Evolutionary conservation across 1,139 yeast species (phyloP), one percentile per base, ranked within the genome.

Genomic region (Candida albicans): DNA sequence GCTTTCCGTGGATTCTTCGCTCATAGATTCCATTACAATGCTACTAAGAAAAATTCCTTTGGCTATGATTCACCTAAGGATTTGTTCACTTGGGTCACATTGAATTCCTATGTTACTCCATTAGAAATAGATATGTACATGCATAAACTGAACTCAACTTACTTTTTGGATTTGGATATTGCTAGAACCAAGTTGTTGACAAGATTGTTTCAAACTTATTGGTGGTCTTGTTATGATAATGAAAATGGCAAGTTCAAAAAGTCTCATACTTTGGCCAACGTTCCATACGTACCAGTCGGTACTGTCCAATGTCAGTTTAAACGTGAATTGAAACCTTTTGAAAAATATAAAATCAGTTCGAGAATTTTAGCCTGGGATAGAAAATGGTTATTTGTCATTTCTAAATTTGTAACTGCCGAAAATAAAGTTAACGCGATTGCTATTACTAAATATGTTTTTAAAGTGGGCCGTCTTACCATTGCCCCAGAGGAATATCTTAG

Each of bases 61-160:
- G 75, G 73, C 4, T 45, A 52, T 28, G 48, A 52, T 13, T 55
- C 57, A 2, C 59, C 53, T 49, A 47, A 59, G 30, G 69, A 66
- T 38, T 50, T 77, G 35, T 83, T 83, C 62, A 67, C 70, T 29
- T 70, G 77, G 45, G 62, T 73, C 1, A 58, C 64, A 6, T 72
- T 76, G 55, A 52, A 62, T 12, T 76, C 89, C 0, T 82, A 81
- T 50, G 88, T 87, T 29, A 83, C 93, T 1, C 81, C 87, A 8
- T 67, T 87, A 56, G 97, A 91, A 60, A 79, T 88, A 55, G 98
- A 91, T 63, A 77, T 87, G 71, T 88, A 88, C 58, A 57, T 89
- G 43, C 98, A 91, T 68, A 91, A 91, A 67, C 82, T 86, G 47
- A 91, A 91, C 61, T 81, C 91, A 14, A 86, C 96, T 1, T 91